Evolutionary conservation across 768 basidiomycete species (phyloP).

Genomic region (Holtermannia corniformis): DNA sequence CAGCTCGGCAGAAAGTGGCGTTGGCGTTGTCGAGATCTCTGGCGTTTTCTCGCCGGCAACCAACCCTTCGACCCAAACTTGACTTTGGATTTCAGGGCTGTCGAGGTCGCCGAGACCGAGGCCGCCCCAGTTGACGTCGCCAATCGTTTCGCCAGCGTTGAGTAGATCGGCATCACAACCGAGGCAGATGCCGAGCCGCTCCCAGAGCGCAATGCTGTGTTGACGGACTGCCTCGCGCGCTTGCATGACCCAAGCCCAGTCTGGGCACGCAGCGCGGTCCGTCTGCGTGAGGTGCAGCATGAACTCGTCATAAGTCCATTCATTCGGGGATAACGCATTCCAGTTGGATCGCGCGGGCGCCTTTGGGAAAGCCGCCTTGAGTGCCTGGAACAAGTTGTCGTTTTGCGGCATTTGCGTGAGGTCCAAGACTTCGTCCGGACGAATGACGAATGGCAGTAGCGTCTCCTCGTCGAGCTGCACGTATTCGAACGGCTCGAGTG

Average conservation of each 20-base stretch:
- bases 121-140: conserved; percentile 46
- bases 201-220: conserved; percentile 82
- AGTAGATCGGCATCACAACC: conserved; percentile 73
- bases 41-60: conserved; percentile 15
- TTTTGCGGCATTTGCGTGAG: conserved; percentile 58
- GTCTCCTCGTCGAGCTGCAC: conserved; percentile 50
- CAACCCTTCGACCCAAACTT: conserved; percentile 37
- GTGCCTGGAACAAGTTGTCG: conserved; percentile 43
- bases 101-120: conserved; percentile 22
- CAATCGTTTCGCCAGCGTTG: conserved; percentile 32
- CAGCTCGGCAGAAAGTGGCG: conserved; percentile 20
- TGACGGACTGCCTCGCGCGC: conserved; percentile 65
- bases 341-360: conserved; percentile 37
- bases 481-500: conserved; percentile 40
- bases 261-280: conserved; percentile 47
- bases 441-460: conserved; percentile 77
- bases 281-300: conserved; percentile 55
- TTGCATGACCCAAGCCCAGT: conserved; percentile 62
- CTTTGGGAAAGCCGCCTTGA: conserved; percentile 38
- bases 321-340: conserved; percentile 50
- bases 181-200: conserved; percentile 74
- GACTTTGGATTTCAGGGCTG: conserved; percentile 16
- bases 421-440: conserved; percentile 61
- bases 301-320: conserved; percentile 66
- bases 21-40: background rate